These are phyloP conservation scores for Acanthamoeba royreba DNA, from an alignment of 208 protist genomes.

Conservation along the genomic window DNA sequence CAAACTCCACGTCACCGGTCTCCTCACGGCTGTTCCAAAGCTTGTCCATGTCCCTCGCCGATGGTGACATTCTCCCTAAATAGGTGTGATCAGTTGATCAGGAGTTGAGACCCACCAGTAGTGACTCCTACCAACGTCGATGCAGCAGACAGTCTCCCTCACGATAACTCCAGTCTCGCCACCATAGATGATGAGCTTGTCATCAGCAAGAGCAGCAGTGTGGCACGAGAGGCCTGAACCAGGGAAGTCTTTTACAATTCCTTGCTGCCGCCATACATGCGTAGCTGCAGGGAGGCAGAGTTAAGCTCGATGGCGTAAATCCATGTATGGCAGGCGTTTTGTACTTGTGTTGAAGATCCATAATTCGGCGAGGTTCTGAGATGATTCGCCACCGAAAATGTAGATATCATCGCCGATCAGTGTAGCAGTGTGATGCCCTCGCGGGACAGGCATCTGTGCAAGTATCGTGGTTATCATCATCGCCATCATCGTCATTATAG, in stretches of 20 bases:
- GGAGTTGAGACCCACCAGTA: no score
- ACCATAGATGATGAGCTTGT: background rate
- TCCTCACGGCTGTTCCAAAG: background rate
- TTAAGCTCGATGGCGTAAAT: no score
- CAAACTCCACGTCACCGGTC: background rate
- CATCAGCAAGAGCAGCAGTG: background rate
- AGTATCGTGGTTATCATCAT: no score
- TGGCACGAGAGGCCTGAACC: background rate
- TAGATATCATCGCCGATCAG: slow-evolving; percentile 26
- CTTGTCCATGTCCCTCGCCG: background rate
- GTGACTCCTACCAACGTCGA: background rate
- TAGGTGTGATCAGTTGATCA: background rate
- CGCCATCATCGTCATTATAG: no score
- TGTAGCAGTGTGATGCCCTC: background rate
- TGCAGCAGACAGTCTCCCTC: background rate
- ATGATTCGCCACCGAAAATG: background rate
- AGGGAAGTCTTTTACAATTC: background rate
- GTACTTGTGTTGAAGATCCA: slow-evolving; percentile 24
- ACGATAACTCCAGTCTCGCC: background rate
- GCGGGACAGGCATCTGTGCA: background rate
- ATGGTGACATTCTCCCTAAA: background rate
- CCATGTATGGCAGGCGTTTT: background rate
- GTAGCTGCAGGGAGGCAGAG: no score
- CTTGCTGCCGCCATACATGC: background rate
- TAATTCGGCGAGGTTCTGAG: background rate